Evolutionary conservation across 2,329 filamentous ascomycete genomes (phyloP).

Genomic region (Botrytis fragariae): DNA sequence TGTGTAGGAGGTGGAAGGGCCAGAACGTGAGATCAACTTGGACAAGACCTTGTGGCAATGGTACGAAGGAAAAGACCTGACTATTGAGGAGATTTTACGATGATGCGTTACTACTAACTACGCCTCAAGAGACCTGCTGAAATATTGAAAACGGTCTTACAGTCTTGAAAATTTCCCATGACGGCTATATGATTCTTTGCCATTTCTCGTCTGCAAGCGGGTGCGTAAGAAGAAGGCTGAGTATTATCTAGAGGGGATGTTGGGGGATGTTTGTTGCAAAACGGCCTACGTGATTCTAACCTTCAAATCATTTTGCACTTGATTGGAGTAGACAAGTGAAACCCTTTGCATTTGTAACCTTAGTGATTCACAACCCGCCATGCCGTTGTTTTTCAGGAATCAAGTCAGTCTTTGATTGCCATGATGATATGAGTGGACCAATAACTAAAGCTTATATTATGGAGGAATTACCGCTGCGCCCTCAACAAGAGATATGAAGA

Average conservation of each 20-base stretch:
- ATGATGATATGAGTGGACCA: constrained; percentile 10
- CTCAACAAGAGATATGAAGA: constrained; percentile 12
- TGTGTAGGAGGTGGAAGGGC: constrained; percentile 4
- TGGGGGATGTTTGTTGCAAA: constrained; percentile 5
- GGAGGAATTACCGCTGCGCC: constrained; percentile 17
- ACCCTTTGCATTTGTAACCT: constrained; percentile 1
- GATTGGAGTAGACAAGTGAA: constrained; percentile 12
- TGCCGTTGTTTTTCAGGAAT: neutral
- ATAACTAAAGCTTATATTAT: neutral
- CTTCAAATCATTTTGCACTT: neutral
- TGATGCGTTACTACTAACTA: constrained; percentile 8
- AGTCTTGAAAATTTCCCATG: neutral
- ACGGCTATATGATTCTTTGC: neutral
- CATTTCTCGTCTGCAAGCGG: constrained; percentile 11
- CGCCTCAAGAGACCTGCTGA: constrained; percentile 17
- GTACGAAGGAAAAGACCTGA: constrained; percentile 8
- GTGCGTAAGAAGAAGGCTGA: constrained; percentile 13
- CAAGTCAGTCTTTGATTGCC: neutral
- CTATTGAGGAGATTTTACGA: neutral
- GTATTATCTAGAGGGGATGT: neutral
- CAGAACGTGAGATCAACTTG: constrained; percentile 5
- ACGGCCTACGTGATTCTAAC: neutral
- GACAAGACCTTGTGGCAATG: constrained; percentile 3
- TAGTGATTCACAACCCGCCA: neutral
- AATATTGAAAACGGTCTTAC: constrained; percentile 10